These are phyloP conservation scores for Penicillium maclennaniae DNA, from an alignment of 495 filamentous ascomycete genomes.

Conservation along the genomic window DNA sequence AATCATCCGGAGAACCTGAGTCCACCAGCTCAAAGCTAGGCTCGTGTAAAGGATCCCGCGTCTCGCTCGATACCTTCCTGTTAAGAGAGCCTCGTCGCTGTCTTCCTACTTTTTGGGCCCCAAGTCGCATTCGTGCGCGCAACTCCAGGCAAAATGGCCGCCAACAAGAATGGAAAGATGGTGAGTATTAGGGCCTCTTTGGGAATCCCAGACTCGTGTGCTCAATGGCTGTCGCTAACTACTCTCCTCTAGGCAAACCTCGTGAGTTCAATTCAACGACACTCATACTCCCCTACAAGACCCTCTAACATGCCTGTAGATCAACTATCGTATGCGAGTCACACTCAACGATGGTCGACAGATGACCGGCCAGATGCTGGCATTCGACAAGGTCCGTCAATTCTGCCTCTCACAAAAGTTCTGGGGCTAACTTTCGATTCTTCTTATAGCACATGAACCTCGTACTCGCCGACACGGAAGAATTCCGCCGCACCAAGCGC, in stretches of 20 bases:
- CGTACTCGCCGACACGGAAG: constrained; percentile 97
- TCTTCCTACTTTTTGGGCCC: constrained; percentile 53
- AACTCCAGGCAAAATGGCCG: constrained; percentile 58
- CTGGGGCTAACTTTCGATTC: constrained; percentile 11
- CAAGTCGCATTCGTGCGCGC: constrained; percentile 68
- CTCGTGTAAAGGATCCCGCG: constrained; percentile 20
- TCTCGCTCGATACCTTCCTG: constrained; percentile 13
- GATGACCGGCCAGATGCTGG: constrained; percentile 95
- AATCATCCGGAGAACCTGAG: constrained; percentile 22
- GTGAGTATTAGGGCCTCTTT: constrained; percentile 56
- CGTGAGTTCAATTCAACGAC: constrained; percentile 56
- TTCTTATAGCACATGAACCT: constrained; percentile 89
- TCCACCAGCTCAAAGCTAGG: constrained; percentile 21
- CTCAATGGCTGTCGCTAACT: constrained; percentile 73
- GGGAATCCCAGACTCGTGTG: constrained; percentile 33
- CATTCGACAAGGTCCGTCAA: constrained; percentile 83
- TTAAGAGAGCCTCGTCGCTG: constrained; percentile 25
- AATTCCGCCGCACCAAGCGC: constrained; percentile 92
- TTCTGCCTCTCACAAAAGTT: constrained; percentile 7
- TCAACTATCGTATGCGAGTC: constrained; percentile 98
- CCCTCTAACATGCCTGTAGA: constrained; percentile 52
- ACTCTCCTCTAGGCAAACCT: constrained; percentile 75
- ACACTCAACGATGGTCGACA: constrained; percentile 94
- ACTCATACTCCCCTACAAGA: not conserved
- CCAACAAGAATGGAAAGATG: constrained; percentile 98